Conservation (phyloP, 1,139 yeast species). For the Zygoascus meyerae region DNA sequence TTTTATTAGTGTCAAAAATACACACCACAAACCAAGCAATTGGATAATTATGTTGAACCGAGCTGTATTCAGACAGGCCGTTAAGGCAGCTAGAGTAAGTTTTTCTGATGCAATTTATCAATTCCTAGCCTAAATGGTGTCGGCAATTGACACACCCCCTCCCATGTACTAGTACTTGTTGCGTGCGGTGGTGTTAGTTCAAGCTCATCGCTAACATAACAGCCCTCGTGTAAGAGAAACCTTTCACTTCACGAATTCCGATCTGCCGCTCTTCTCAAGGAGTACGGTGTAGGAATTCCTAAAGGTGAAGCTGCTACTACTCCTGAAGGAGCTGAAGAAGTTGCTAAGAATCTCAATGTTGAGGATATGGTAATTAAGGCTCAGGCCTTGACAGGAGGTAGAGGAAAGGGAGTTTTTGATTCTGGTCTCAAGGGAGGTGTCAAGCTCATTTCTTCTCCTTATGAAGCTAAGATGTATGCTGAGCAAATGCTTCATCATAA, state of each 20-base stretch:
- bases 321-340: constrained; percentile 77
- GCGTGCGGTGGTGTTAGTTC: background rate
- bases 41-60: constrained; percentile 8
- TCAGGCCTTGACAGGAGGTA: constrained; percentile 98
- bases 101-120: background rate
- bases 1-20: background rate
- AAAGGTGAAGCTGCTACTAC: constrained; percentile 87
- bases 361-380: constrained; percentile 93
- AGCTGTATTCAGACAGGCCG: constrained; percentile 7
- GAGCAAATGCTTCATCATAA: constrained; percentile 87
- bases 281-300: constrained; percentile 87
- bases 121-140: background rate
- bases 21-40: background rate
- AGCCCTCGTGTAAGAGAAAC: constrained; percentile 40
- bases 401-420: constrained; percentile 98
- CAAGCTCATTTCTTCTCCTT: constrained; percentile 76
- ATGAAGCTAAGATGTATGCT: constrained; percentile 83
- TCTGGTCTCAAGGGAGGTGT: constrained; percentile 97
- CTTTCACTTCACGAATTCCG: constrained; percentile 94
- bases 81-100: constrained; percentile 6
- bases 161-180: background rate
- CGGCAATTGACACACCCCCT: background rate
- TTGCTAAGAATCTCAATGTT: constrained; percentile 61
- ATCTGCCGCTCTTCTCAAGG: constrained; percentile 78
- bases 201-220: constrained; percentile 3